Conservation (phyloP, 805 yeast genomes). For the Zygotorulaspora danielsina region DNA sequence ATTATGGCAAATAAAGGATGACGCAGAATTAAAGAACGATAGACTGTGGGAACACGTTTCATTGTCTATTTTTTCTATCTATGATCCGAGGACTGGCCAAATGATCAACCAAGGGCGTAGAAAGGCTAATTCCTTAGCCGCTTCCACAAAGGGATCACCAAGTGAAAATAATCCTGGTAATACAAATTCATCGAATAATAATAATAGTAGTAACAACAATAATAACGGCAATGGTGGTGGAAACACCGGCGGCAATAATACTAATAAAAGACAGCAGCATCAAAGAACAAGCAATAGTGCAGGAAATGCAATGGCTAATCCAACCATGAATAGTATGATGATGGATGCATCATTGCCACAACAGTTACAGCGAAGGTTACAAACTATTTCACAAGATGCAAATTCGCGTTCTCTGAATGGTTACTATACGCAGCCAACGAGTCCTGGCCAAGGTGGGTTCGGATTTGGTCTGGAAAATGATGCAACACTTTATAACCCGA, state of each 20-base stretch:
- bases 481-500: slow-evolving; percentile 14
- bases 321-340: slow-evolving; percentile 19
- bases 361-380: slow-evolving; percentile 27
- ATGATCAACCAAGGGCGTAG: slow-evolving; percentile 25
- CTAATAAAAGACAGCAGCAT: slow-evolving; percentile 4
- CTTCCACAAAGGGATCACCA: slow-evolving; percentile 27
- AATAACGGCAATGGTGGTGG: slow-evolving; percentile 3
- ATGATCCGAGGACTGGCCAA: slow-evolving; percentile 29
- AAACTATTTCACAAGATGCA: slow-evolving; percentile 27
- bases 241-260: neutral
- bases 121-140: slow-evolving; percentile 18
- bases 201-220: slow-evolving; percentile 1
- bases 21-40: slow-evolving; percentile 26
- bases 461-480: slow-evolving; percentile 16
- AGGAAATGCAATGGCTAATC: slow-evolving; percentile 10
- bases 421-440: slow-evolving; percentile 33
- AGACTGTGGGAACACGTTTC: slow-evolving; percentile 31
- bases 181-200: slow-evolving; percentile 4
- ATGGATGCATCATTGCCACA: slow-evolving; percentile 29
- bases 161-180: slow-evolving; percentile 12
- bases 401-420: slow-evolving; percentile 29
- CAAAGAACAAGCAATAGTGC: slow-evolving; percentile 4
- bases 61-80: slow-evolving; percentile 24
- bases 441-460: slow-evolving; percentile 28
- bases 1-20: slow-evolving; percentile 30